Evolutionary conservation across 108 stramenopile species (phyloP).

Genomic region (Seminavis robusta): DNA sequence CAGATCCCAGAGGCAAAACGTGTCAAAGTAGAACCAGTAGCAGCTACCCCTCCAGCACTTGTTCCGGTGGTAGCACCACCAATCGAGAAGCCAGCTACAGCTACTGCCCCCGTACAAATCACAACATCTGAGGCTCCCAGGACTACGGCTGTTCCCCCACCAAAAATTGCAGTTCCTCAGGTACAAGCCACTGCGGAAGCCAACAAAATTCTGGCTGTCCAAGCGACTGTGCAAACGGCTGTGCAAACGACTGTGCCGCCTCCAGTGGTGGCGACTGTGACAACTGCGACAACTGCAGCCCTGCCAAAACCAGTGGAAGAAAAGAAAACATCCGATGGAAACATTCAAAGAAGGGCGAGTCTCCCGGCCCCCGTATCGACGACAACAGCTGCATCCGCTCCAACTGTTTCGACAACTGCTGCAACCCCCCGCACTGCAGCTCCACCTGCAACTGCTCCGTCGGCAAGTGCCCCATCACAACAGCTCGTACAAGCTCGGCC

Average conservation of each 20-base stretch:
- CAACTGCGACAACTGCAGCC: neutral
- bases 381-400: neutral
- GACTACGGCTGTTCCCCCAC: neutral
- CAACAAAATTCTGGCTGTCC: too few relatives aligned
- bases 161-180: too few relatives aligned
- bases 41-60: neutral
- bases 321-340: neutral
- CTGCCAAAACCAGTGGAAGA: neutral
- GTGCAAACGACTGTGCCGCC: neutral
- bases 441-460: too few relatives aligned
- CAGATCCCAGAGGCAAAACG: too few relatives aligned
- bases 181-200: too few relatives aligned
- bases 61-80: neutral
- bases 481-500: too few relatives aligned
- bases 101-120: neutral
- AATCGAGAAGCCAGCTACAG: neutral
- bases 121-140: neutral
- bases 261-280: neutral
- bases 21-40: constrained; percentile 12
- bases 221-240: too few relatives aligned
- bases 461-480: too few relatives aligned
- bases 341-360: neutral
- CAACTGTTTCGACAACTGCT: neutral
- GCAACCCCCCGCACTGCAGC: constrained; percentile 1
- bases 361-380: neutral